phyloP scores from a whole-genome alignment of 1,284 basidiomycete species.

The Puccinia coronata region DNA sequence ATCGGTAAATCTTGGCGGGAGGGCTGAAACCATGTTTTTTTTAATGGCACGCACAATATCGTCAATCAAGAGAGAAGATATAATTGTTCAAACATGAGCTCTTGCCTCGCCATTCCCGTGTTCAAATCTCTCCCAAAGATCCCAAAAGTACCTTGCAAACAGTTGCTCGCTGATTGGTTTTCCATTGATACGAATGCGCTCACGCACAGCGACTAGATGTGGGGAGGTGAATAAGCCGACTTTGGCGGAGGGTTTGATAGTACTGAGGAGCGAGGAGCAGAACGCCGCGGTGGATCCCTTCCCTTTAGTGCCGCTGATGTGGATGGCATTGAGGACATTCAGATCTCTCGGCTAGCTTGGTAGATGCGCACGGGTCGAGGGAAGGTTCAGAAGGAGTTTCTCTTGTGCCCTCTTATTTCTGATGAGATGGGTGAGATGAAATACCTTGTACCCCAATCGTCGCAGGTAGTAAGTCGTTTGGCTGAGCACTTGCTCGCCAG shows the following conservation, averaged over 20 bases:
- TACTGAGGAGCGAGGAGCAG: constrained; percentile 56
- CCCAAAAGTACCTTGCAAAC: constrained; percentile 90
- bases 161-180: constrained; percentile 80
- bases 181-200: constrained; percentile 92
- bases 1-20: constrained; percentile 64
- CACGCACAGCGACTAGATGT: constrained; percentile 91
- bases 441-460: constrained; percentile 82
- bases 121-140: constrained; percentile 88
- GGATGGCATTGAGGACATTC: constrained; percentile 86
- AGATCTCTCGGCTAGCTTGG: constrained; percentile 72
- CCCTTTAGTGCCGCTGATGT: constrained; percentile 98
- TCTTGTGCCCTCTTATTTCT: neutral
- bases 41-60: neutral
- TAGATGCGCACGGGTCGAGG: neutral
- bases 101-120: constrained; percentile 53
- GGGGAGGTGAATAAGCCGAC: constrained; percentile 91
- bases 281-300: constrained; percentile 98
- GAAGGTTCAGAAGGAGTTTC: neutral
- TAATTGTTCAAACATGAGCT: neutral
- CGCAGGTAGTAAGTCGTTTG: constrained; percentile 75
- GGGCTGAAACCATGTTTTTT: constrained; percentile 1
- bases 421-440: constrained; percentile 63
- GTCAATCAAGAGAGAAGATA: neutral
- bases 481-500: constrained; percentile 14
- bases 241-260: constrained; percentile 16